Conservation (phyloP, 345 rosid species). For the Eucalyptus regnans region DNA sequence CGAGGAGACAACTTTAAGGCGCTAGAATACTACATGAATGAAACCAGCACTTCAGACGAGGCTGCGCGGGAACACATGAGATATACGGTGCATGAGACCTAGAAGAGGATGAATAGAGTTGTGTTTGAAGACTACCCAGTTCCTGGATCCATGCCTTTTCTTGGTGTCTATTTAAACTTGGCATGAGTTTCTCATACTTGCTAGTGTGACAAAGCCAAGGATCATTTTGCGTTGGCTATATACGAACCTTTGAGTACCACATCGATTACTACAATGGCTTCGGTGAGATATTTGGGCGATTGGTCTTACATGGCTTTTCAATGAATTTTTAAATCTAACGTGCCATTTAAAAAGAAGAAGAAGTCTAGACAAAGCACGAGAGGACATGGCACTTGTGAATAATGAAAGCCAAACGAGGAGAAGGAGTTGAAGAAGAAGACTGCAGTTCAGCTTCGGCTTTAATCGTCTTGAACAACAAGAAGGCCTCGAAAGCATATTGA, state of each 20-base stretch:
- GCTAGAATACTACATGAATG: constrained; percentile 1
- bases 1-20: background rate
- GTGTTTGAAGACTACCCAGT: background rate
- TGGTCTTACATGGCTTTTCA: no score
- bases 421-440: no score
- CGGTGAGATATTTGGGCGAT: no score
- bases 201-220: background rate
- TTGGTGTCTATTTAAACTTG: background rate
- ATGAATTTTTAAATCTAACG: no score
- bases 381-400: no score
- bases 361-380: no score
- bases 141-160: background rate
- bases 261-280: no score
- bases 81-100: background rate
- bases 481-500: no score
- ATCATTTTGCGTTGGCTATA: background rate
- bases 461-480: no score
- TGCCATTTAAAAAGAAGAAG: no score
- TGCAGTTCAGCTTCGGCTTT: no score
- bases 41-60: background rate
- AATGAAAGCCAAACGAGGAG: no score
- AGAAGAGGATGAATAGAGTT: background rate
- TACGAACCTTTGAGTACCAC: background rate
- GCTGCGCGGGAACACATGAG: background rate
- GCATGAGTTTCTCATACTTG: background rate